A percentile compares a stretch with the other conserved stretches of the same genome.
Conservation (phyloP, 1,284 basidiomycete genomes). For the Meira nashicola region DNA sequence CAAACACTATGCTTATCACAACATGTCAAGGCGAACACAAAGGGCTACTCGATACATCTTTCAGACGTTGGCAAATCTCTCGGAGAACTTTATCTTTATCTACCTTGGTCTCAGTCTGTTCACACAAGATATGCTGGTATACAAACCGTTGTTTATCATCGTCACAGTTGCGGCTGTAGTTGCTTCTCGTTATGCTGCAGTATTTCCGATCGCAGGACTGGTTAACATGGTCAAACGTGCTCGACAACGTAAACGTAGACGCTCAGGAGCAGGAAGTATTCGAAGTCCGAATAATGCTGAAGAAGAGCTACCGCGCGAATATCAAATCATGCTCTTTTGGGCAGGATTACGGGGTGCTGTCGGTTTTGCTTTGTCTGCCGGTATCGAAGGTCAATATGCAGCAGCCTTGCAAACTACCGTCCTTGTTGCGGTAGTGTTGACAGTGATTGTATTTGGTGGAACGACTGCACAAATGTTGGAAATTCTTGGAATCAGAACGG, state of each 20-base stretch:
- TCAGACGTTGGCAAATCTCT: conserved; percentile 54
- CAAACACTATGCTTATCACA: conserved; percentile 99
- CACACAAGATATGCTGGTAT: conserved; percentile 78
- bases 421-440: conserved; percentile 89
- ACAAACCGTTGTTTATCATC: conserved; percentile 88
- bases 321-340: conserved; percentile 75
- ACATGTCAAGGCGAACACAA: conserved; percentile 93
- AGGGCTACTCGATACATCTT: conserved; percentile 81
- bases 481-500: conserved; percentile 89
- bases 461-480: conserved; percentile 96
- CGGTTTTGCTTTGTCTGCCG: conserved; percentile 90
- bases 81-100: conserved; percentile 99
- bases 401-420: conserved; percentile 88
- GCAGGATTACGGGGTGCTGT: conserved; percentile 93
- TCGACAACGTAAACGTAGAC: conserved; percentile 63
- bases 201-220: conserved; percentile 90
- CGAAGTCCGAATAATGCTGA: conserved; percentile 18
- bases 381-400: conserved; percentile 86
- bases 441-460: conserved; percentile 90
- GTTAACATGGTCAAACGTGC: conserved; percentile 86
- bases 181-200: conserved; percentile 88
- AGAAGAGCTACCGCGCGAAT: conserved; percentile 44
- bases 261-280: conserved; percentile 23
- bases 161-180: conserved; percentile 68
- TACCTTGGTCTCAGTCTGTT: conserved; percentile 95